phyloP scores from a whole-genome alignment of 164 flowering plant species.

The Akebia trifoliata region DNA sequence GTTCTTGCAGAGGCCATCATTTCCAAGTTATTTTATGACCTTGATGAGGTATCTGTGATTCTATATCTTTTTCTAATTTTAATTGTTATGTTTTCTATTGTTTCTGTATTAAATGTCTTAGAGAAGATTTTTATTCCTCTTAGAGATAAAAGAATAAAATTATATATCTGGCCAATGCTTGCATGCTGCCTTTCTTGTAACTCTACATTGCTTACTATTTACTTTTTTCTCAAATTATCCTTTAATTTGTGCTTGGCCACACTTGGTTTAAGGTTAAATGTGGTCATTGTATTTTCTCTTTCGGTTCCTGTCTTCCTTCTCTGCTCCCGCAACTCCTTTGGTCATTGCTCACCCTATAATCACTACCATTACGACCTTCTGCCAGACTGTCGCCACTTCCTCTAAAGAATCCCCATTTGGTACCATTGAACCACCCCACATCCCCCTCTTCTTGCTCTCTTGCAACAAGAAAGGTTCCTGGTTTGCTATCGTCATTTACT shows the following conservation, averaged over 20 bases:
- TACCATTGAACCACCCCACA: too few species aligned
- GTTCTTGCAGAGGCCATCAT: slow-evolving; percentile 40
- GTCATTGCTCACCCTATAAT: background rate
- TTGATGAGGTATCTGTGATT: slow-evolving; percentile 36
- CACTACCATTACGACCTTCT: background rate
- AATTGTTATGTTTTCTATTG: background rate
- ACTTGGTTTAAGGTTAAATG: background rate
- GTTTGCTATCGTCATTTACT: background rate
- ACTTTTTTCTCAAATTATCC: too few species aligned
- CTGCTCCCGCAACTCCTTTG: background rate
- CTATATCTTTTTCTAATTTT: background rate
- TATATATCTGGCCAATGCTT: too few species aligned
- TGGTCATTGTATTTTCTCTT: background rate
- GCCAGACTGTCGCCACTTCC: background rate
- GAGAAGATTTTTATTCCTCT: background rate
- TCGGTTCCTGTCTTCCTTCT: background rate
- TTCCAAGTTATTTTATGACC: slow-evolving; percentile 25
- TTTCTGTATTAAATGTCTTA: background rate
- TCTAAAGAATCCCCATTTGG: too few species aligned
- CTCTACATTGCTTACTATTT: too few species aligned
- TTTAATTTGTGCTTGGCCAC: background rate
- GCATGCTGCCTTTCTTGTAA: too few species aligned
- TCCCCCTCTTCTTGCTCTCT: background rate
- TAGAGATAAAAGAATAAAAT: too few species aligned
- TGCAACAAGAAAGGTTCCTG: too few species aligned